A percentile compares a stretch with the other conserved stretches of the same genome.
Conservation (phyloP, 2,329 filamentous ascomycete genomes). For the Penicillium glabrum region DNA sequence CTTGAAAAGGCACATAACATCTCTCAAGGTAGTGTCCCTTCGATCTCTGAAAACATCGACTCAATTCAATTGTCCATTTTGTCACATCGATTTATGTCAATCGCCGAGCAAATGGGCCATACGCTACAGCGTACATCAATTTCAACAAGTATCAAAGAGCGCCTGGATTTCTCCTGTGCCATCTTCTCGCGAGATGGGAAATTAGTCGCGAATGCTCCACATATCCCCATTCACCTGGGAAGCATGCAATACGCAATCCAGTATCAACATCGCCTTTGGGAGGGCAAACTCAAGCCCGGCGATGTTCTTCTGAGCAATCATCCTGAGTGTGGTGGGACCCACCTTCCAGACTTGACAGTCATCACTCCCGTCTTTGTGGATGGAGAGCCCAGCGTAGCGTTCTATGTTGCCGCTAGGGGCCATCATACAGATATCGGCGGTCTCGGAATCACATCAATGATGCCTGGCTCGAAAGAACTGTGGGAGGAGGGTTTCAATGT, state of each 20-base stretch:
- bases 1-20: neutral
- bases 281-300: constrained; percentile 68
- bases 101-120: constrained; percentile 1
- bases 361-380: neutral
- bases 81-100: neutral
- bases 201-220: neutral
- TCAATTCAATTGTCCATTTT: neutral
- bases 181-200: constrained; percentile 1
- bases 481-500: constrained; percentile 4
- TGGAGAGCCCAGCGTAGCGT: neutral
- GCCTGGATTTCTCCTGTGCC: constrained; percentile 1
- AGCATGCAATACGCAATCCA: constrained; percentile 72
- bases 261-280: constrained; percentile 72
- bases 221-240: constrained; percentile 1
- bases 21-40: neutral
- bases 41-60: neutral
- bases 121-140: neutral
- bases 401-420: neutral
- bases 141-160: constrained; percentile 1
- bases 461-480: neutral
- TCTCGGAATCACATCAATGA: constrained; percentile 4
- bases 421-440: neutral
- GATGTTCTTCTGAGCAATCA: constrained; percentile 73
- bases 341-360: constrained; percentile 1
- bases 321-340: constrained; percentile 63